Evolutionary conservation across 176 grass and related monocot genomes (phyloP).

Genomic region (Juncus inflexus): DNA sequence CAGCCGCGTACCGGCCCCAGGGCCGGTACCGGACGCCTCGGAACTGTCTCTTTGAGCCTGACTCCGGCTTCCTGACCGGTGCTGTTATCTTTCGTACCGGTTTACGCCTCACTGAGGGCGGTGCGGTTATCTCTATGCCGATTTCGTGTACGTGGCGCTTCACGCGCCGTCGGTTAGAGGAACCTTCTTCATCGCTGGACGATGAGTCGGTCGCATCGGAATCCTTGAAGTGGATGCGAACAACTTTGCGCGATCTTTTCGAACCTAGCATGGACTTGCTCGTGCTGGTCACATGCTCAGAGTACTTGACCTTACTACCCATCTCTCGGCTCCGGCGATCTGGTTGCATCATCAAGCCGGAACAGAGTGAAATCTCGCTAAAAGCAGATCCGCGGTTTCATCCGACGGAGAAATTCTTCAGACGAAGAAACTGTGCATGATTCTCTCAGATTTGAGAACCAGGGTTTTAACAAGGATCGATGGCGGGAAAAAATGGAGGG

Average conservation of each 20-base stretch:
- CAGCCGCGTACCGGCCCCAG: conserved; percentile 85
- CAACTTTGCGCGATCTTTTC: neutral
- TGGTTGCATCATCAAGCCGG: conserved; percentile 1
- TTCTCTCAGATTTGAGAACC: neutral
- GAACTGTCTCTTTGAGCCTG: conserved; percentile 53
- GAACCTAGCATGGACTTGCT: neutral
- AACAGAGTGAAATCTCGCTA: conserved; percentile 5
- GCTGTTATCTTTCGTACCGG: conserved; percentile 1
- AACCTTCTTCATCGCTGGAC: conserved; percentile 12
- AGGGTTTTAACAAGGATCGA: conserved; percentile 11
- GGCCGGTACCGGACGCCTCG: conserved; percentile 68
- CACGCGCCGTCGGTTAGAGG: too few species aligned
- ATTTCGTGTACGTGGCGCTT: conserved; percentile 15
- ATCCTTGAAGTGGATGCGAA: conserved; percentile 28
- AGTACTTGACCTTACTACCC: neutral
- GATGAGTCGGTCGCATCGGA: conserved; percentile 31
- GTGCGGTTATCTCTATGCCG: conserved; percentile 4
- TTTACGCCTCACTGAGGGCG: neutral
- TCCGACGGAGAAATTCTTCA: neutral
- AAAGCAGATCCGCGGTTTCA: conserved; percentile 5
- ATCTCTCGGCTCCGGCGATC: neutral
- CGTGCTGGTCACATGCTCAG: conserved; percentile 1
- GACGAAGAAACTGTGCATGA: neutral
- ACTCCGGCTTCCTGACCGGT: conserved; percentile 13
- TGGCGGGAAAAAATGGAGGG: conserved; percentile 34